Conservation (phyloP, 805 yeast genomes). For the Wickerhamiella brachini region DNA sequence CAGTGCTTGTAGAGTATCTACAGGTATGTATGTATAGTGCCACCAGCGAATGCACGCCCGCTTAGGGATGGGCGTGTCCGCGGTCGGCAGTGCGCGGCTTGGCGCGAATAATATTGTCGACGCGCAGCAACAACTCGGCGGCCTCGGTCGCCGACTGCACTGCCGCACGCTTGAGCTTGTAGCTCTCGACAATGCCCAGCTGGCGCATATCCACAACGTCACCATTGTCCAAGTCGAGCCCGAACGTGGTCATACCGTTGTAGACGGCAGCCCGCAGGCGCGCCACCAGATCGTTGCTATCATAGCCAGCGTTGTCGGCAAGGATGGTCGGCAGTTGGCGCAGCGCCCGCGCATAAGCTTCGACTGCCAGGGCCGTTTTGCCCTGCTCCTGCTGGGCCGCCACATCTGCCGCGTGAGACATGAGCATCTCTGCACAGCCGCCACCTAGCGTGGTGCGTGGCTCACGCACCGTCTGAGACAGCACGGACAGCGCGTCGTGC, state of each 20-base stretch:
- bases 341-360: constrained; percentile 84
- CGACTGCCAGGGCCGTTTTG: constrained; percentile 86
- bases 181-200: constrained; percentile 83
- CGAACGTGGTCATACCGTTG: constrained; percentile 83
- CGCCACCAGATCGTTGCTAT: constrained; percentile 81
- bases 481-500: constrained; percentile 91
- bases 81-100: constrained; percentile 89
- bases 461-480: constrained; percentile 87
- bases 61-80: constrained; percentile 3
- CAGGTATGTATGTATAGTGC: no score
- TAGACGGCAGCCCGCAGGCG: constrained; percentile 82
- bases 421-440: constrained; percentile 88
- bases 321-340: constrained; percentile 90
- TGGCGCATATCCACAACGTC: constrained; percentile 87
- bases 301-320: constrained; percentile 96
- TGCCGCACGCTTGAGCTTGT: constrained; percentile 82
- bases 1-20: no score
- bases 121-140: constrained; percentile 87
- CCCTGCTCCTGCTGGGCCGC: constrained; percentile 87
- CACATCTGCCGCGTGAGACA: constrained; percentile 93
- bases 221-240: constrained; percentile 78
- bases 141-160: constrained; percentile 97
- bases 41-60: no score
- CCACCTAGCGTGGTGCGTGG: constrained; percentile 90
- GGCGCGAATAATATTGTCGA: constrained; percentile 92